Percentiles rank a stretch among this genome's conserved stretches.
Conservation (phyloP, 2,329 filamentous ascomycete genomes). For the Diaporthe helianthi region DNA sequence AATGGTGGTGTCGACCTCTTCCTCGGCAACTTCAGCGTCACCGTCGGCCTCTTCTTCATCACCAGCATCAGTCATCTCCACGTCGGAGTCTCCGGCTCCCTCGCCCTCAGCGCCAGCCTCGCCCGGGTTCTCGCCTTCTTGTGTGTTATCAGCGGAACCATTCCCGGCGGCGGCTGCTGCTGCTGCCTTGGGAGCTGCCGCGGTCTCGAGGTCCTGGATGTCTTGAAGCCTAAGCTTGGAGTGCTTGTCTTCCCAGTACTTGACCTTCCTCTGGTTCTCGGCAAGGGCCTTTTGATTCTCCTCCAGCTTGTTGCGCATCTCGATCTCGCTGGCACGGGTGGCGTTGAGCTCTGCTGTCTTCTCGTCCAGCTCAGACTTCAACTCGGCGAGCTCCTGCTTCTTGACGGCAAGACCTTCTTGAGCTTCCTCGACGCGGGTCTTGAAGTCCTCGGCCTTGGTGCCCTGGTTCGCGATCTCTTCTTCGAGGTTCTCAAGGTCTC, state of each 20-base stretch:
- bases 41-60: constrained; percentile 37
- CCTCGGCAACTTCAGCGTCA: constrained; percentile 37
- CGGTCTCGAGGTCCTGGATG: constrained; percentile 69
- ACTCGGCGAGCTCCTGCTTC: constrained; percentile 77
- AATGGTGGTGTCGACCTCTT: constrained; percentile 39
- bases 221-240: constrained; percentile 84
- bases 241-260: constrained; percentile 90
- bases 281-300: constrained; percentile 88
- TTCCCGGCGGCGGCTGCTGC: constrained; percentile 40
- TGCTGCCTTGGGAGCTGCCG: constrained; percentile 41
- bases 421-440: constrained; percentile 79
- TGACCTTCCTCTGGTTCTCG: constrained; percentile 84
- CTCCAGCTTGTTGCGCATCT: constrained; percentile 98
- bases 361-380: constrained; percentile 88
- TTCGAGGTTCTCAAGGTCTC: constrained; percentile 80
- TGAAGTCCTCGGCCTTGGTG: constrained; percentile 75
- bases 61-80: constrained; percentile 40
- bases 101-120: constrained; percentile 39
- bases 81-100: constrained; percentile 38
- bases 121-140: constrained; percentile 37
- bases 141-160: constrained; percentile 39
- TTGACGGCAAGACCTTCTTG: constrained; percentile 79
- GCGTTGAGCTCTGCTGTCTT: constrained; percentile 87
- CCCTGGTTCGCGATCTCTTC: constrained; percentile 80
- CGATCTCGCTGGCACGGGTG: constrained; percentile 88